phyloP scores from a whole-genome alignment of 176 grass and related monocot species.

The Carex littledalei region DNA sequence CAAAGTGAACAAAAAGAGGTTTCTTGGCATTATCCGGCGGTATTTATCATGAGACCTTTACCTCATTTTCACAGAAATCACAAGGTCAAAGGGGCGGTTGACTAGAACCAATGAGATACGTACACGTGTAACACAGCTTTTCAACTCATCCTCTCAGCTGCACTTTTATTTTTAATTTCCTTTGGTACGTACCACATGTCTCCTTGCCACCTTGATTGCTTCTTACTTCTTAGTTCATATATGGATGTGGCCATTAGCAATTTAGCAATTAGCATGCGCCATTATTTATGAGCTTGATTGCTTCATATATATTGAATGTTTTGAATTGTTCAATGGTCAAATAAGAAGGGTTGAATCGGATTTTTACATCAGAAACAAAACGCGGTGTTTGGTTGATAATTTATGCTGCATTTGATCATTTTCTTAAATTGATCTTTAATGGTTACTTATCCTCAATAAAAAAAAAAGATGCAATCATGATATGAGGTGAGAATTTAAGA shows the following conservation, averaged over 20 bases:
- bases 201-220: not conserved
- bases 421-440: not conserved
- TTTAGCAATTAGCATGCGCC: not conserved
- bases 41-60: not conserved
- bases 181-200: not conserved
- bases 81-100: not conserved
- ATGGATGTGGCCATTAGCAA: not conserved
- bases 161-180: not conserved
- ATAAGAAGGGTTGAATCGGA: not conserved
- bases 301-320: conserved; percentile 1
- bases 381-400: not conserved
- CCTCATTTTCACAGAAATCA: not conserved
- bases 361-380: not conserved
- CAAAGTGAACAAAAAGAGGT: not conserved
- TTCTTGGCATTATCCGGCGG: not conserved
- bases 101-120: not conserved
- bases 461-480: not conserved
- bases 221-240: not conserved
- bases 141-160: not conserved
- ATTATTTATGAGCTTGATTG: not conserved
- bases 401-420: not conserved
- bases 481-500: no score
- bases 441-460: not conserved
- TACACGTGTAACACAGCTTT: not conserved
- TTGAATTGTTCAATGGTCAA: conserved; percentile 3